A percentile compares a stretch with the other conserved stretches of the same genome.
Evolutionary conservation across 2,329 filamentous ascomycete genomes (phyloP).

Genomic region (Paecilomyces sp.): DNA sequence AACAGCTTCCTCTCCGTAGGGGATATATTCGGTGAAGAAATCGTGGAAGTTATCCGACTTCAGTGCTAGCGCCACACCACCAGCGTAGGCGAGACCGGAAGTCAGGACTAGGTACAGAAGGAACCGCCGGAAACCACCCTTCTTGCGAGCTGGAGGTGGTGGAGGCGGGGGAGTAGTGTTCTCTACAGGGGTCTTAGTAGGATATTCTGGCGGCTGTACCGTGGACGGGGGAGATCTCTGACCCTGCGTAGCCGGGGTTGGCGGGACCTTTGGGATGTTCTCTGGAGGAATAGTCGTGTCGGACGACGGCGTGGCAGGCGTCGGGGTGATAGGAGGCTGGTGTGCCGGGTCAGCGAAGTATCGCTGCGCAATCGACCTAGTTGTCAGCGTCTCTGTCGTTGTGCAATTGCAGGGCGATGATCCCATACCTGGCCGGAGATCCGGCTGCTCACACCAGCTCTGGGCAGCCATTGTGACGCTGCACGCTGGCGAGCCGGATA

Average conservation of each 20-base stretch:
- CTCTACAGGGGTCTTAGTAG: constrained; percentile 20
- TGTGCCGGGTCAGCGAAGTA: constrained; percentile 45
- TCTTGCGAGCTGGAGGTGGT: constrained; percentile 52
- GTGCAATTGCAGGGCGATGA: constrained; percentile 16
- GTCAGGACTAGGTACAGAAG: constrained; percentile 71
- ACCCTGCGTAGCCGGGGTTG: constrained; percentile 28
- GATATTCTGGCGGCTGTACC: constrained; percentile 16
- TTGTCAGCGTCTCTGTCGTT: constrained; percentile 22
- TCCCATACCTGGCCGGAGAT: constrained; percentile 33
- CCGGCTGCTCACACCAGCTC: constrained; percentile 29
- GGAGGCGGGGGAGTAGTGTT: constrained; percentile 31
- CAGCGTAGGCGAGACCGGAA: constrained; percentile 70
- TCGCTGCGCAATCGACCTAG: constrained; percentile 28
- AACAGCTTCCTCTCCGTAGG: constrained; percentile 88
- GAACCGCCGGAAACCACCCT: constrained; percentile 67
- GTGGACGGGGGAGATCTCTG: constrained; percentile 30
- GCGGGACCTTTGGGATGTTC: constrained; percentile 40
- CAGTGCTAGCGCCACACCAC: constrained; percentile 86
- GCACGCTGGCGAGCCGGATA: constrained; percentile 29
- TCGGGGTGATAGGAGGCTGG: constrained; percentile 25
- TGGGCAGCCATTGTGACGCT: constrained; percentile 37
- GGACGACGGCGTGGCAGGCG: constrained; percentile 39
- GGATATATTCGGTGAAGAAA: constrained; percentile 96
- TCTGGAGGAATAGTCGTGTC: constrained; percentile 43
- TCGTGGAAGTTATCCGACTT: constrained; percentile 98